Base-by-base conservation (phyloP, 331 rosid species). In the Malus hybrid region DNA sequence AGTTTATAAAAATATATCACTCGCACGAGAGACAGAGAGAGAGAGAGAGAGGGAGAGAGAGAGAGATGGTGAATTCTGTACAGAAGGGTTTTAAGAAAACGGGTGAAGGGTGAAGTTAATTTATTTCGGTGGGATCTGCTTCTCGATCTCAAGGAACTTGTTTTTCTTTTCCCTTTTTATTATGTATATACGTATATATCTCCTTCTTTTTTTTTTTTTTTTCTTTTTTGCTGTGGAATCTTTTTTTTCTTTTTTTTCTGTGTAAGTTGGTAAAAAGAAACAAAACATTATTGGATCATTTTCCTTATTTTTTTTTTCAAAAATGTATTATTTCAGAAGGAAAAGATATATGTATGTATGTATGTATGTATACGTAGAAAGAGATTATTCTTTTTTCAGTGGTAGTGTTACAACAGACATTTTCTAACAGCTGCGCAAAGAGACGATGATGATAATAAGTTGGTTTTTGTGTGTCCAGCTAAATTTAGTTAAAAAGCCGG, bases 401-500 rank as follows among this genome's bases (percentile, higher is more conserved):
- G 78, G 27, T 55, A 9, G 80, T 50, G 48, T 61, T 69, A 76
- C 88, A 82, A 76, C 88, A 82, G 91, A 82, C 74, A 69, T 76
- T 85, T 88, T 88, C 84, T 75, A 83, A 85, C 91, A 89, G 92
- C 88, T 86, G 88, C 86, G 46, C 86, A 83, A 78, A 74, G 76
- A 76, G 92, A 91, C 89, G 91, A 85, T 86, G 76, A 80, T 84
- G 88, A 84, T 87, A 82, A 84, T 80, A 85, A 83, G 83, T 84
- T 63, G 87, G 88, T 77, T 91, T 91, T 89, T 91, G 94, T 89
- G 85, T 87, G 85, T 87, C 85, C 91, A 86, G 86, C 94, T 91
- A 91, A 76, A 84, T 86, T 86, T 83, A 85, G 97, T 83, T 87
- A 84, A 80, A 39, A 87, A 64, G 85, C 92, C 85, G 80, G 82